Evolutionary conservation across 441 rosid species (phyloP).

Genomic region (Croton setiger): DNA sequence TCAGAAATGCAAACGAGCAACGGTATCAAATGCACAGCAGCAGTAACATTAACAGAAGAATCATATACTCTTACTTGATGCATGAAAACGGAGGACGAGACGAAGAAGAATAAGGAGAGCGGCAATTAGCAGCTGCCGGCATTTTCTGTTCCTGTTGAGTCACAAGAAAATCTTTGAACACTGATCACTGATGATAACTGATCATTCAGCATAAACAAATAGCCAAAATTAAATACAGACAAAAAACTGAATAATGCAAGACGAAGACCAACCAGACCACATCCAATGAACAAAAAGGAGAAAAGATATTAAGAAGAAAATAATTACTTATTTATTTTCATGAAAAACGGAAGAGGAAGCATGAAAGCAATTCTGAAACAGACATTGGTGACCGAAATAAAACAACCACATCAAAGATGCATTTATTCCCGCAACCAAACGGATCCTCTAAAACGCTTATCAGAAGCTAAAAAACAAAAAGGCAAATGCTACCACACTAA

Average conservation of each 20-base stretch:
- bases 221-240: background rate
- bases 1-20: background rate
- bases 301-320: too few species aligned
- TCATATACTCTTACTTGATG: slow-evolving; percentile 26
- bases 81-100: slow-evolving; percentile 33
- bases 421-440: background rate
- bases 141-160: slow-evolving; percentile 26
- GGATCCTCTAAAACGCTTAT: background rate
- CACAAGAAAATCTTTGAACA: background rate
- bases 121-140: slow-evolving; percentile 37
- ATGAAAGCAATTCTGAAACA: background rate
- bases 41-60: too few species aligned
- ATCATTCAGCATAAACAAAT: background rate
- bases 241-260: slow-evolving; percentile 4
- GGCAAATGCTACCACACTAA: background rate
- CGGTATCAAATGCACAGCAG: slow-evolving; percentile 16
- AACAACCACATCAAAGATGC: background rate
- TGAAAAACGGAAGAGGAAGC: background rate
- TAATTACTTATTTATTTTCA: too few species aligned
- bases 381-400: background rate
- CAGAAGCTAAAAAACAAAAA: background rate
- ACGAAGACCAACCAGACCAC: slow-evolving; percentile 17
- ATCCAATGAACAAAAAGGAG: slow-evolving; percentile 17
- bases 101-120: slow-evolving; percentile 37
- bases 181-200: background rate